phyloP scores from a whole-genome alignment of 768 basidiomycete species.

The Leccinum aurantiacum region DNA sequence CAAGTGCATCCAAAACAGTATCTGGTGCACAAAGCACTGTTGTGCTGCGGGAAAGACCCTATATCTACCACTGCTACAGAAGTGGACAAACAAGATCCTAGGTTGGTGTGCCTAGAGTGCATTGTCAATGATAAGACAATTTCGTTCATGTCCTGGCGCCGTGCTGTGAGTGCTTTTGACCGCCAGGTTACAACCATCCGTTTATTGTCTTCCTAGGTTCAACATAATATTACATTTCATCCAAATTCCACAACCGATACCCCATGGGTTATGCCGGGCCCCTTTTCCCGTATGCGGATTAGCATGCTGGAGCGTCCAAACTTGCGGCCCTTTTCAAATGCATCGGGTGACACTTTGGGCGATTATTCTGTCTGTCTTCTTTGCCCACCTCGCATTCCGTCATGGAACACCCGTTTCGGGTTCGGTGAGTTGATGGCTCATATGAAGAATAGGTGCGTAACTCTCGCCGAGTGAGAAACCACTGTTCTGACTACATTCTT shows the following conservation, averaged over 20 bases:
- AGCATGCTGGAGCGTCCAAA: not conserved
- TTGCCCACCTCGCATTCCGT: constrained; percentile 30
- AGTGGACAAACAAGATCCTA: constrained; percentile 25
- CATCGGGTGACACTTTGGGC: constrained; percentile 1
- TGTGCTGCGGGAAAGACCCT: constrained; percentile 26
- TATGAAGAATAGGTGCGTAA: constrained; percentile 21
- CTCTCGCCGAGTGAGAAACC: not conserved
- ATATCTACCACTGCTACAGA: constrained; percentile 22
- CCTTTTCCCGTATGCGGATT: not conserved
- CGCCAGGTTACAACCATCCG: not conserved
- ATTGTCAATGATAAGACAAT: constrained; percentile 4
- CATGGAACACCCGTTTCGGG: constrained; percentile 26
- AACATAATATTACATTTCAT: constrained; percentile 19
- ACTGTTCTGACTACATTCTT: not conserved
- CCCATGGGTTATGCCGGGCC: constrained; percentile 12
- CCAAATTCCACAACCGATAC: constrained; percentile 4
- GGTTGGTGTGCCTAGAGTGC: constrained; percentile 22
- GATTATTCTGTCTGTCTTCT: constrained; percentile 26
- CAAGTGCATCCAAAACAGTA: constrained; percentile 21
- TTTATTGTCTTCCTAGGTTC: constrained; percentile 16
- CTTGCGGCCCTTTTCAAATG: constrained; percentile 1
- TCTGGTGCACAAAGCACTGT: constrained; percentile 16
- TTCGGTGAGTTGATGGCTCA: constrained; percentile 16
- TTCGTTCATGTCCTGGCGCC: constrained; percentile 25
- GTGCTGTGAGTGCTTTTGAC: constrained; percentile 17